Base-by-base conservation (phyloP, 805 yeast species). In the Nakazawaea sp. region DNA sequence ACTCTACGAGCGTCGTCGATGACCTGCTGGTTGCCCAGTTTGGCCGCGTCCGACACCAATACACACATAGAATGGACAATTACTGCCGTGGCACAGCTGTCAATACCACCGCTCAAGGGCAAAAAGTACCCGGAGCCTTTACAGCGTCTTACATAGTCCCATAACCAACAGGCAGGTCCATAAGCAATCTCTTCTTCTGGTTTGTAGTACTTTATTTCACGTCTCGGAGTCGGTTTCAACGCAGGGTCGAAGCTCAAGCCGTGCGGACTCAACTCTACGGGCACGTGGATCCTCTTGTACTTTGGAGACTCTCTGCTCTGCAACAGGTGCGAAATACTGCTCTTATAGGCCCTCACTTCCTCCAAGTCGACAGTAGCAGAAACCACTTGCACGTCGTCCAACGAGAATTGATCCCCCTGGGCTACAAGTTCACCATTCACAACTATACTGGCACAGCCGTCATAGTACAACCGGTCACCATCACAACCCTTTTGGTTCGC, bases 121-220 rank as follows among this genome's bases (percentile, higher is more conserved):
- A 92, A 65, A 59, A 92, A 94, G 56, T 70, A 92, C 0, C 99
- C 99, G 0, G 88, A 86, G 35, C 92, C 84, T 46, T 75, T 76
- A 48, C 95, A 86, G 45, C 99, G 73, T 56, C 99, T 75, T 41
- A 92, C 68, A 53, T 92, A 92, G 58, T 92, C 99, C 99, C 99
- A 92, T 45, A 92, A 60, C 99, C 99, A 92, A 58, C 98, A 92
- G 0, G 99, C 98, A 1, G 99, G 99, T 0, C 99, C 99, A 30
- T 85, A 65, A 1, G 97, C 97, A 46, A 92, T 90, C 59, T 92
- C 99, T 60, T 92, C 97, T 52, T 89, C 95, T 3, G 98, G 96
- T 2, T 65, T 52, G 58, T 84, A 94, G 50, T 82, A 81, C 27
- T 68, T 69, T 30, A 81, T 68, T 4, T 63, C 66, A 17, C 59